Conservation (phyloP, 2,329 filamentous ascomycete species). For the Microcera coccophila region DNA sequence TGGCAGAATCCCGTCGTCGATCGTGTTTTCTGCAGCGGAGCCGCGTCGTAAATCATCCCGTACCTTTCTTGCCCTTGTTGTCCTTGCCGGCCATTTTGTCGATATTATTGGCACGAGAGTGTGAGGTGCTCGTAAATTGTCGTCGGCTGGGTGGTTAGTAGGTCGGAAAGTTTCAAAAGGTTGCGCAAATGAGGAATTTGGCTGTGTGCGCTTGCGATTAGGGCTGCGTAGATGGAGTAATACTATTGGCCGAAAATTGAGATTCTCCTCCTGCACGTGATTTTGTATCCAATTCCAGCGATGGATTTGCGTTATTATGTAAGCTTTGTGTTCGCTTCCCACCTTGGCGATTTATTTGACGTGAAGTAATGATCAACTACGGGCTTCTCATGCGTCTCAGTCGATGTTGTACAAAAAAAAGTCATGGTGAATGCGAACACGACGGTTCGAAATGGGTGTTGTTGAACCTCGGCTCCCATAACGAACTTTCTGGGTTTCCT, state of each 20-base stretch:
- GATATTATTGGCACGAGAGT: constrained; percentile 25
- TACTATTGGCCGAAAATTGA: constrained; percentile 10
- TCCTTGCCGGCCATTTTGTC: constrained; percentile 35
- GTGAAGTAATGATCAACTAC: too few relatives aligned
- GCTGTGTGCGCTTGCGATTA: constrained; percentile 22
- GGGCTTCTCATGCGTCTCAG: too few relatives aligned
- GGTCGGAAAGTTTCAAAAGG: constrained; percentile 13
- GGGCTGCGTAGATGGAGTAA: constrained; percentile 13
- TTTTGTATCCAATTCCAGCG: too few relatives aligned
- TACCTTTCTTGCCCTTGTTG: constrained; percentile 48
- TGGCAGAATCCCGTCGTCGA: constrained; percentile 2
- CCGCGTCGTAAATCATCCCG: constrained; percentile 30
- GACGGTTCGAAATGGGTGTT: too few relatives aligned
- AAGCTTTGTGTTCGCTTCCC: too few relatives aligned
- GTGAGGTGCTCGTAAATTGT: constrained; percentile 24
- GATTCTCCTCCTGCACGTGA: too few relatives aligned
- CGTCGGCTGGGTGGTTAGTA: constrained; percentile 18
- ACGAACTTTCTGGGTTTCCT: too few relatives aligned
- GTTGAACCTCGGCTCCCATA: too few relatives aligned
- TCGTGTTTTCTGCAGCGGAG: constrained; percentile 14
- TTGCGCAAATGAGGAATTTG: constrained; percentile 20
- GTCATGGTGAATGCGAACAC: too few relatives aligned
- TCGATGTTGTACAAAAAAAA: too few relatives aligned
- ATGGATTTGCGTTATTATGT: too few relatives aligned
- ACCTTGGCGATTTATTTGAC: too few relatives aligned